Percentiles rank a stretch among this genome's conserved stretches.
phyloP scores from a whole-genome alignment of 164 flowering plant genomes.

The Kingdonia uniflora region DNA sequence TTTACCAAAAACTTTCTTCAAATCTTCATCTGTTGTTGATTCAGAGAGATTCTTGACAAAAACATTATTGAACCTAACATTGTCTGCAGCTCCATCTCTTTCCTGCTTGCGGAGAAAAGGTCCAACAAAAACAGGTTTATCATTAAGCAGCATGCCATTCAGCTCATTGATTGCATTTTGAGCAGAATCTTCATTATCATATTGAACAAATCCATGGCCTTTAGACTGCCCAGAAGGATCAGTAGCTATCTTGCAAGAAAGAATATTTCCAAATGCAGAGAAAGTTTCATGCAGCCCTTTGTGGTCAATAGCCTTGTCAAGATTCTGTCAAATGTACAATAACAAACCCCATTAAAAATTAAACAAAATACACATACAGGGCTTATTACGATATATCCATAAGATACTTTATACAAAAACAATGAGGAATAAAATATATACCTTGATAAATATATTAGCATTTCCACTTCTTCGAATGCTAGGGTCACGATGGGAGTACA shows the following conservation, averaged over 20 bases:
- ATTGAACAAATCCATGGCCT: slow-evolving; percentile 75
- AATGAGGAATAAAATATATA: slow-evolving; percentile 5
- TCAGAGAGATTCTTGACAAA: slow-evolving; percentile 62
- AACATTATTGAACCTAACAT: slow-evolving; percentile 52
- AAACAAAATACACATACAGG: neutral
- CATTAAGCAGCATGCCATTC: slow-evolving; percentile 72
- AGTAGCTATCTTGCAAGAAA: slow-evolving; percentile 64
- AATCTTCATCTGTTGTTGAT: slow-evolving; percentile 49
- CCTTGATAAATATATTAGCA: slow-evolving; percentile 72
- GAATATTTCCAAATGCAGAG: slow-evolving; percentile 54
- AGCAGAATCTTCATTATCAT: slow-evolving; percentile 50
- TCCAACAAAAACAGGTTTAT: slow-evolving; percentile 70
- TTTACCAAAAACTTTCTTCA: slow-evolving; percentile 49
- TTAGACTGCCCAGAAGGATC: slow-evolving; percentile 57
- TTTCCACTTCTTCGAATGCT: slow-evolving; percentile 63
- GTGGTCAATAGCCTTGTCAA: slow-evolving; percentile 70
- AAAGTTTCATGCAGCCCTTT: slow-evolving; percentile 69
- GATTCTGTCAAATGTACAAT: slow-evolving; percentile 30
- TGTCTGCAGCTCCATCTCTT: slow-evolving; percentile 32
- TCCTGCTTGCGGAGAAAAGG: slow-evolving; percentile 67
- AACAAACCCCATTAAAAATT: neutral
- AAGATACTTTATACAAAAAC: neutral
- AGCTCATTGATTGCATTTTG: slow-evolving; percentile 67
- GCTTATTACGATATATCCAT: neutral
- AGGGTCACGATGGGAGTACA: slow-evolving; percentile 78